These are phyloP conservation scores for Sugiyamaella paludigena DNA, from an alignment of 1,139 yeast species.

Conservation along the genomic window DNA sequence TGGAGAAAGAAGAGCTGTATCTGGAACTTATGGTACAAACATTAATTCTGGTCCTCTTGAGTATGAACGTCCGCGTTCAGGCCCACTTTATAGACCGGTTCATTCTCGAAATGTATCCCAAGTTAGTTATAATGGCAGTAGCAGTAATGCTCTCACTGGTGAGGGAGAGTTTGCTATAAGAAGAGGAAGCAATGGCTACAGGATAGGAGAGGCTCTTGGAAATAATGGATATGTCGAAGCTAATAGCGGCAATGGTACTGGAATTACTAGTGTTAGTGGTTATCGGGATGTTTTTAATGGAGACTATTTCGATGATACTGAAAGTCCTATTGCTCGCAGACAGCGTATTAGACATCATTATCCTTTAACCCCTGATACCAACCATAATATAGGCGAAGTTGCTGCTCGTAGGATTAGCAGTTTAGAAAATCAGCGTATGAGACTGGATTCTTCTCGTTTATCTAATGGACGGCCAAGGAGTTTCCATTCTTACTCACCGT, in stretches of 20 bases:
- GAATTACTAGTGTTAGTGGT: not conserved
- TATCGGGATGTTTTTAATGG: not conserved
- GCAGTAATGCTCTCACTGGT: too few relatives aligned
- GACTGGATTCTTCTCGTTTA: constrained; percentile 3
- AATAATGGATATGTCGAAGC: too few relatives aligned
- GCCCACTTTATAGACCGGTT: not conserved
- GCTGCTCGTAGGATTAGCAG: constrained; percentile 12
- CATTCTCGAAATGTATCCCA: not conserved
- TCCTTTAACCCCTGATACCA: constrained; percentile 14
- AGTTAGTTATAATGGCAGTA: too few relatives aligned
- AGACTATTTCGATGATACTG: constrained; percentile 10
- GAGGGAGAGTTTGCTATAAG: not conserved
- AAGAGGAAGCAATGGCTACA: constrained; percentile 8
- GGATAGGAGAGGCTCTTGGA: not conserved
- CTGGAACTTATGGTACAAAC: too few relatives aligned
- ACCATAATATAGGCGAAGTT: constrained; percentile 10
- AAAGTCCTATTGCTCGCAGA: constrained; percentile 19
- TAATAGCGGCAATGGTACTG: constrained; percentile 1
- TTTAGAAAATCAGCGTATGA: constrained; percentile 12
- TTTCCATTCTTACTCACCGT: constrained; percentile 6
- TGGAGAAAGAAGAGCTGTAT: too few relatives aligned
- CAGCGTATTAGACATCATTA: constrained; percentile 13
- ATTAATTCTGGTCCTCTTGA: too few relatives aligned
- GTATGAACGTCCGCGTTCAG: too few relatives aligned
- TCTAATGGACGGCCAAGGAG: constrained; percentile 11